Evolutionary conservation across 805 yeast genomes (phyloP).

Genomic region (Metschnikowia chrysomelidarum): DNA sequence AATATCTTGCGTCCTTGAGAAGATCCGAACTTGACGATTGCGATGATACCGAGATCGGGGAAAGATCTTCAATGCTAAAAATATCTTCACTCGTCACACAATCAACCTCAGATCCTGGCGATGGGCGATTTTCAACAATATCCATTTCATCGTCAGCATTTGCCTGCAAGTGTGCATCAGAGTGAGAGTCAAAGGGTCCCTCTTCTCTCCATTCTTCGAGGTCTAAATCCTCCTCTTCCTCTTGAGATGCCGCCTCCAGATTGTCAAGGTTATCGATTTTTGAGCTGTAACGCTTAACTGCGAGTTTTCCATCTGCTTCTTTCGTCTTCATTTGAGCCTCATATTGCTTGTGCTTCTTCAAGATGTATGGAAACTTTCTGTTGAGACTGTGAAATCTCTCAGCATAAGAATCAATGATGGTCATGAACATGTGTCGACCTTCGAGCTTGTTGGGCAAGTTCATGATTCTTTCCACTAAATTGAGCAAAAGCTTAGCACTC

Average conservation of each 20-base stretch:
- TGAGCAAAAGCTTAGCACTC: constrained; percentile 89
- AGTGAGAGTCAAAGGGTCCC: no score
- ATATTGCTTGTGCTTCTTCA: constrained; percentile 56
- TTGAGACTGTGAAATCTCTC: constrained; percentile 77
- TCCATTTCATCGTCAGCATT: constrained; percentile 22
- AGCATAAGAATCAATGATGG: constrained; percentile 84
- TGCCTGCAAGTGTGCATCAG: no score
- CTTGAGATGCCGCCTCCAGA: neutral
- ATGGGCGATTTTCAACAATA: constrained; percentile 17
- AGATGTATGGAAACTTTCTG: constrained; percentile 63
- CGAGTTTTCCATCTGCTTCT: constrained; percentile 43
- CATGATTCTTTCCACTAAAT: constrained; percentile 84
- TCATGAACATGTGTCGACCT: constrained; percentile 77
- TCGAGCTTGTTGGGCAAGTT: constrained; percentile 79
- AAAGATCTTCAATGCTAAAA: constrained; percentile 36
- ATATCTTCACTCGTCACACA: constrained; percentile 26
- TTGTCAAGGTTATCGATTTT: constrained; percentile 10
- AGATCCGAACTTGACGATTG: constrained; percentile 52
- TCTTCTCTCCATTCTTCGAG: neutral
- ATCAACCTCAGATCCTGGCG: constrained; percentile 5
- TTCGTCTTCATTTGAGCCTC: constrained; percentile 41
- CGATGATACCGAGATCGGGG: constrained; percentile 62
- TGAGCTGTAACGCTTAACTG: constrained; percentile 38
- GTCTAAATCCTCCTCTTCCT: neutral
- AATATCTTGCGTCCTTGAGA: constrained; percentile 80